Conservation (phyloP, 78 protist genomes). For the Corallochytrium limacisporum region DNA sequence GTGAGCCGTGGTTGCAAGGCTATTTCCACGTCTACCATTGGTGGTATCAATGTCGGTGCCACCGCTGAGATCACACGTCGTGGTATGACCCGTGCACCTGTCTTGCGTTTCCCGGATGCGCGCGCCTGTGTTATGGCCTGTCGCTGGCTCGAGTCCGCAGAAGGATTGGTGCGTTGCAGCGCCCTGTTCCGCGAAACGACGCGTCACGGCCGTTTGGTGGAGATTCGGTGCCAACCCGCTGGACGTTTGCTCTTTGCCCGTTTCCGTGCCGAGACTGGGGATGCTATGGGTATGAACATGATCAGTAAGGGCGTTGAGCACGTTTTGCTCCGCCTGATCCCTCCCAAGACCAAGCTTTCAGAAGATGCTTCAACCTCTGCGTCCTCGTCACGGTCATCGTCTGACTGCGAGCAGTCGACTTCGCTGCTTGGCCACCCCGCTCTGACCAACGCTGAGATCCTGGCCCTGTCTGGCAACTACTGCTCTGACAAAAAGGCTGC, state of each 20-base stretch:
- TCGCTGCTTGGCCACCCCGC: too few relatives aligned
- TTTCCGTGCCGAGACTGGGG: slow-evolving; percentile 53
- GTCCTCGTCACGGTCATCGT: not conserved
- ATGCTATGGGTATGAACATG: slow-evolving; percentile 95
- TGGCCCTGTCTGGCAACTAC: slow-evolving; percentile 53
- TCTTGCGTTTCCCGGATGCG: slow-evolving; percentile 16
- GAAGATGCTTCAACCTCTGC: not conserved
- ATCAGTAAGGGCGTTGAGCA: slow-evolving; percentile 50
- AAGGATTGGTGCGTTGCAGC: too few relatives aligned
- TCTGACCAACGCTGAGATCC: too few relatives aligned
- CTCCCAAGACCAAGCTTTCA: not conserved
- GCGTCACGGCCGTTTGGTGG: too few relatives aligned
- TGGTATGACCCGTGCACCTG: slow-evolving; percentile 83
- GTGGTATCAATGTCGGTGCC: not conserved
- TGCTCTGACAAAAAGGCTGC: slow-evolving; percentile 82
- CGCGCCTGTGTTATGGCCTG: too few relatives aligned
- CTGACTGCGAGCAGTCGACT: too few relatives aligned
- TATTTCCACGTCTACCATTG: not conserved
- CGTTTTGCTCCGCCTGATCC: slow-evolving; percentile 22
- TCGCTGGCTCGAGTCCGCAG: too few relatives aligned
- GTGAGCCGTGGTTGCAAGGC: slow-evolving; percentile 61
- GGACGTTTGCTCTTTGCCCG: slow-evolving; percentile 55
- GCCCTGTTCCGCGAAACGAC: too few relatives aligned
- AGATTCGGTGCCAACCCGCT: too few relatives aligned
- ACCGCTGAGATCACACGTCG: not conserved